Conservation (phyloP, 352 stramenopile species). For the Phytophthora megakarya region DNA sequence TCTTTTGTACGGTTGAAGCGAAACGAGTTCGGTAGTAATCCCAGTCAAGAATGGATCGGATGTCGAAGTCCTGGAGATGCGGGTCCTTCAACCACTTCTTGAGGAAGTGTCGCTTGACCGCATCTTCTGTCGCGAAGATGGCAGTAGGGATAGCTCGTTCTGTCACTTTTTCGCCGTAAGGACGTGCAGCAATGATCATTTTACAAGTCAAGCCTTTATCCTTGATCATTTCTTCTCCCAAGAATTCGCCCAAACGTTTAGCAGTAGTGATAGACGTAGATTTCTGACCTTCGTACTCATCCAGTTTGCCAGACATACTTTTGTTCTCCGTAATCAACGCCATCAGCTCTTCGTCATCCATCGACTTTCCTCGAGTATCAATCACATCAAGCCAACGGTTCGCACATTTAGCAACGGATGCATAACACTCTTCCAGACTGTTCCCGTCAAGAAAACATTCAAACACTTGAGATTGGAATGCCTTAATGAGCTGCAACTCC, state of each 20-base stretch:
- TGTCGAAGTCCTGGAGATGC: conserved; percentile 92
- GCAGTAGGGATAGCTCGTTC: conserved; percentile 97
- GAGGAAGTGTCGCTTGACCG: conserved; percentile 96
- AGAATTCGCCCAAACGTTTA: conserved; percentile 96
- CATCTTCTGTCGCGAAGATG: conserved; percentile 97
- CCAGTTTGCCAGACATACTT: conserved; percentile 97
- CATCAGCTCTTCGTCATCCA: conserved; percentile 97
- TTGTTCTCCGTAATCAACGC: conserved; percentile 99
- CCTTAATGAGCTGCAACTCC: conserved; percentile 99
- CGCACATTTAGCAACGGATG: conserved; percentile 94
- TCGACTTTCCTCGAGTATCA: conserved; percentile 92
- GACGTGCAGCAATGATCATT: conserved; percentile 95
- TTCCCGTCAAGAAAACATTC: conserved; percentile 96
- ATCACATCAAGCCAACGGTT: conserved; percentile 99
- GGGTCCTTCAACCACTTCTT: conserved; percentile 97
- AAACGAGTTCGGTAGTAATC: conserved; percentile 96
- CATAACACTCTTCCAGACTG: conserved; percentile 96
- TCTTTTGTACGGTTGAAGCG: conserved; percentile 96
- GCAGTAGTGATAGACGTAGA: conserved; percentile 98
- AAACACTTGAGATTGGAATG: conserved; percentile 99
- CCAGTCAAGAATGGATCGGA: conserved; percentile 97
- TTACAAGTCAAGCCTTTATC: conserved; percentile 98
- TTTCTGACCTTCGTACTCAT: conserved; percentile 98
- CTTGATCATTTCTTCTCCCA: conserved; percentile 98
- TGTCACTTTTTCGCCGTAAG: conserved; percentile 95